phyloP scores from a whole-genome alignment of 768 basidiomycete species.

The Mycena rebaudengoi region DNA sequence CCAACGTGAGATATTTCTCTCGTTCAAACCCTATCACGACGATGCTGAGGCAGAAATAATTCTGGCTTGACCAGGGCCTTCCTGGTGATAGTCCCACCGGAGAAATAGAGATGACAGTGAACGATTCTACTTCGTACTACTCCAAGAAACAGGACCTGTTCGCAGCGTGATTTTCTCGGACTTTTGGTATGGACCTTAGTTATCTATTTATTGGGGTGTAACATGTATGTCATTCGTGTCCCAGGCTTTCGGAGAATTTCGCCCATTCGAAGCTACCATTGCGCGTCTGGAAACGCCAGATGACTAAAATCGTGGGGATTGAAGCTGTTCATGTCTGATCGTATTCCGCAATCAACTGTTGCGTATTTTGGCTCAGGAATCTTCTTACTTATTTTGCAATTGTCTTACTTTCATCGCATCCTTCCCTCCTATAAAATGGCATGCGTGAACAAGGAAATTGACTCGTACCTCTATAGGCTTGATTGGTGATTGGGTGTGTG shows the following conservation, averaged over 20 bases:
- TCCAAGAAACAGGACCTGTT: background rate
- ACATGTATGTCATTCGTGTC: background rate
- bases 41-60: background rate
- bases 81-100: background rate
- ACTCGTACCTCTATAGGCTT: background rate
- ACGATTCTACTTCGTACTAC: background rate
- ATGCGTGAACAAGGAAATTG: background rate
- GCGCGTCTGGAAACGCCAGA: background rate
- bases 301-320: background rate
- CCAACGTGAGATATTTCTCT: constrained; percentile 8
- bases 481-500: background rate
- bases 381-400: background rate
- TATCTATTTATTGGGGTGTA: background rate
- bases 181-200: background rate
- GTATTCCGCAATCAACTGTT: background rate
- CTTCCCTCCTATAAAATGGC: background rate
- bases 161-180: background rate
- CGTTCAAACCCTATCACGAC: background rate
- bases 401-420: background rate
- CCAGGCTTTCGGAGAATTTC: background rate
- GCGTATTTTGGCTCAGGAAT: background rate
- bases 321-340: background rate
- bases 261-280: background rate
- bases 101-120: constrained; percentile 1
- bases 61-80: background rate